A percentile compares a stretch with the other conserved stretches of the same genome.
phyloP scores from a whole-genome alignment of 805 yeast genomes.

The Nadsonia fulvescens region DNA sequence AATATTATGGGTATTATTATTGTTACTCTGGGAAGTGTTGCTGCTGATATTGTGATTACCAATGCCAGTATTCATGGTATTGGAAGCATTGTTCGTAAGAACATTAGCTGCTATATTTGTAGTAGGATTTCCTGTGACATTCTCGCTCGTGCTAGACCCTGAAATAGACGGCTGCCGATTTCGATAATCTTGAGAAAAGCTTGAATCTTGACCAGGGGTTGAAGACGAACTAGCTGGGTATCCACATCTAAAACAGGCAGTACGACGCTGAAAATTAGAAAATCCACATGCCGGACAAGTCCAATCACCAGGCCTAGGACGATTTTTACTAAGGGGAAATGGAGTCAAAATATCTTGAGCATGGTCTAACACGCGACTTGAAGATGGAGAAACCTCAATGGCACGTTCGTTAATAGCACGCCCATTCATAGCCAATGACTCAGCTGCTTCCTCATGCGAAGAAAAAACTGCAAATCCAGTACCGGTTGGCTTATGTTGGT shows the following conservation, averaged over 20 bases:
- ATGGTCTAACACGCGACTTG: slow-evolving; percentile 55
- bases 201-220: too few species aligned
- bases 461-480: slow-evolving; percentile 77
- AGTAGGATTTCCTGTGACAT: too few species aligned
- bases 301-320: slow-evolving; percentile 97
- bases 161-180: too few species aligned
- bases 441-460: slow-evolving; percentile 72
- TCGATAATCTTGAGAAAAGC: too few species aligned
- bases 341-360: slow-evolving; percentile 71
- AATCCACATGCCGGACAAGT: slow-evolving; percentile 94
- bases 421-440: slow-evolving; percentile 65
- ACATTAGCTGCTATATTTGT: too few species aligned
- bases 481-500: slow-evolving; percentile 30
- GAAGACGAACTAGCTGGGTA: too few species aligned
- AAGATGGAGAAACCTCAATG: slow-evolving; percentile 77
- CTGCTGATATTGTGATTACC: too few species aligned
- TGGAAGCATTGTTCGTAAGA: too few species aligned
- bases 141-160: too few species aligned
- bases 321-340: slow-evolving; percentile 68
- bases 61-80: too few species aligned
- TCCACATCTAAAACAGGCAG: slow-evolving; percentile 85
- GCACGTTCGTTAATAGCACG: slow-evolving; percentile 52
- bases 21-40: slow-evolving; percentile 1
- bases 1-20: slow-evolving; percentile 2
- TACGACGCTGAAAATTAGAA: slow-evolving; percentile 83